Base-by-base conservation (phyloP, 768 basidiomycete species). In the Pisolithus microcarpus region DNA sequence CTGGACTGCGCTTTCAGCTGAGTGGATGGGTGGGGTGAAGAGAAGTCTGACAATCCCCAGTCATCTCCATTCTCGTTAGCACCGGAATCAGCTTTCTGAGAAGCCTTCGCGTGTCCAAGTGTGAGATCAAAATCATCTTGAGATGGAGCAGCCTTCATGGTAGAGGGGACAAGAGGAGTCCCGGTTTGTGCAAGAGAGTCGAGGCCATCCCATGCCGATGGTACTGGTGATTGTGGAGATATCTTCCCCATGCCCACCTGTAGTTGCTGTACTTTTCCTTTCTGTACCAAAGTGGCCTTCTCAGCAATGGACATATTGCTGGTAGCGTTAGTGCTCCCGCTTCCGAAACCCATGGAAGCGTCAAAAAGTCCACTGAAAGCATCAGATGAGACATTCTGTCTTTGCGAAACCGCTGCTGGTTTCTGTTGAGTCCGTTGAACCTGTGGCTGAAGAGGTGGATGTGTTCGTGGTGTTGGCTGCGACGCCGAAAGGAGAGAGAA, bases 311-410 rank as follows among this genome's bases (percentile, higher is more conserved):
- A 88, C 75, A 91, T 70, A 38, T 55, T 61, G 24, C 44, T 30
- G 37, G 38, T 26, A 46, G 43, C 50, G 23, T 70, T 76, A 13
- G 53, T 55, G 21, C 36, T 19, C 11, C 42, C 31, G 21, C 30
- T 15, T 37, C 7, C 11, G 7, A 36, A 46, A 51, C 60, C 53
- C 28, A 75, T 55, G 2, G 74, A 71, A 7, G 75, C 72, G 0
- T 76, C 68, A 19, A 92, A 72, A 19, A 93, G 68, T n/a, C 73
- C 75, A 50, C 83, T 77, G 65, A 95, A 94, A 1, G 87, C 88
- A 73, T 93, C 89, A 60, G 43, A 42, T 11, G 62, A 34, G 13
- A 34, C 48, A 48, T 60, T 58, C 51, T 54, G 61, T 37, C 57
- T 30, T 21, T 55, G 51, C 24, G 52, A 51, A 55, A 60, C 55